phyloP scores from a whole-genome alignment of 2,329 filamentous ascomycete genomes.

The Cryphonectria naterciae region DNA sequence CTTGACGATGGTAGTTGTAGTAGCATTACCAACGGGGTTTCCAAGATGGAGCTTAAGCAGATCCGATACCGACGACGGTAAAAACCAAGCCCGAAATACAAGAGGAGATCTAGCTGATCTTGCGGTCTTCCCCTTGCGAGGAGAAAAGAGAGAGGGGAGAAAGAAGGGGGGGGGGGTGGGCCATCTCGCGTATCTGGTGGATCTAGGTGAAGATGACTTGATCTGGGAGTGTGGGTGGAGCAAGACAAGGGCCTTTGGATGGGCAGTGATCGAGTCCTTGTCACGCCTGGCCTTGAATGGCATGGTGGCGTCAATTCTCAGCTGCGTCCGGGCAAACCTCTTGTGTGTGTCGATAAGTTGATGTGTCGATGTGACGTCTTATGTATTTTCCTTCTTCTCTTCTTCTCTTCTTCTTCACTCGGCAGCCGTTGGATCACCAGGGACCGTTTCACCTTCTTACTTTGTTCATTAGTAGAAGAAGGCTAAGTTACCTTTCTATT shows the following conservation, averaged over 20 bases:
- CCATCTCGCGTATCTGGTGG: slow-evolving; percentile 3
- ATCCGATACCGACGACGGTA: neutral
- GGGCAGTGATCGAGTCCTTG: neutral
- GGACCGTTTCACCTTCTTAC: neutral
- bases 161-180: too few species aligned
- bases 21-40: neutral
- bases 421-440: neutral
- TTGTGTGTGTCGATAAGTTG: neutral
- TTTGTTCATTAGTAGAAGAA: neutral
- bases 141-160: neutral
- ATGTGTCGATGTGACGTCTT: slow-evolving; percentile 2
- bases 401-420: neutral
- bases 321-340: slow-evolving; percentile 14
- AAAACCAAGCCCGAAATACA: neutral
- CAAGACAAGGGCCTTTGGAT: neutral
- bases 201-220: neutral
- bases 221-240: slow-evolving; percentile 1
- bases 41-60: neutral
- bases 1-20: neutral
- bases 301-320: slow-evolving; percentile 12
- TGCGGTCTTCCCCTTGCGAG: neutral
- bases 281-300: neutral
- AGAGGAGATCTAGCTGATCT: neutral
- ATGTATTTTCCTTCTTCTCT: neutral
- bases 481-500: neutral